These are phyloP conservation scores for Emiliania huxleyi DNA, from an alignment of 78 protist species.

Conservation along the genomic window DNA sequence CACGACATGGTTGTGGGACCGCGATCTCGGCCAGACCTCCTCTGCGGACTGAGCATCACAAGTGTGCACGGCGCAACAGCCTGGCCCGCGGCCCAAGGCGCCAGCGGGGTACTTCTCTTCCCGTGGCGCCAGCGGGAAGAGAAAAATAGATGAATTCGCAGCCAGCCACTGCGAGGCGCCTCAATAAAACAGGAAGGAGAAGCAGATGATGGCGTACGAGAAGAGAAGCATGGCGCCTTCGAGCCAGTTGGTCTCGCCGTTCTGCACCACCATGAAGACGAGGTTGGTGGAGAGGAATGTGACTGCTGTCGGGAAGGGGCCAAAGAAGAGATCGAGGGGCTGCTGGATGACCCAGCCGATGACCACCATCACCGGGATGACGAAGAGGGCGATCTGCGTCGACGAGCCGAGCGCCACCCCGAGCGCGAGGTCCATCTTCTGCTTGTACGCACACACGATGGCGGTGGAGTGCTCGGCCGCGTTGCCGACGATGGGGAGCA, in stretches of 20 bases:
- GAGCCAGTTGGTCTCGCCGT: slow-evolving; percentile 56
- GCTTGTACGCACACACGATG: slow-evolving; percentile 30
- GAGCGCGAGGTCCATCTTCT: slow-evolving; percentile 51
- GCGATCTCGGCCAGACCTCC: too few relatives aligned
- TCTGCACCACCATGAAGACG: not conserved
- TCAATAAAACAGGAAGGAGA: not conserved
- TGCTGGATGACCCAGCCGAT: slow-evolving; percentile 51
- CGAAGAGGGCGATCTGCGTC: slow-evolving; percentile 56
- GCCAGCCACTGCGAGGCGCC: too few relatives aligned
- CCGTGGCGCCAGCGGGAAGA: too few relatives aligned
- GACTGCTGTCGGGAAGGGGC: slow-evolving; percentile 18
- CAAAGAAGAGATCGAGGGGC: slow-evolving; percentile 44
- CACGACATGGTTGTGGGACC: too few relatives aligned
- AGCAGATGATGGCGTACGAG: slow-evolving; percentile 34
- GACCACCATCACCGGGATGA: slow-evolving; percentile 47
- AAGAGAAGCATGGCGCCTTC: slow-evolving; percentile 43
- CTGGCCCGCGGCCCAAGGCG: too few relatives aligned
- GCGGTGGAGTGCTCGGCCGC: slow-evolving; percentile 70
- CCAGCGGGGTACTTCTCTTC: too few relatives aligned
- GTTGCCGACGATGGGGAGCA: slow-evolving; percentile 63
- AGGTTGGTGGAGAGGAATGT: slow-evolving; percentile 27
- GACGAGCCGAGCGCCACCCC: slow-evolving; percentile 62
- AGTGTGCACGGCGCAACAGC: too few relatives aligned
- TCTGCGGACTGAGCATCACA: too few relatives aligned
- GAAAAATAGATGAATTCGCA: too few relatives aligned